Conservation (phyloP, 2,329 filamentous ascomycete genomes). For the Phyllosticta citrichinensis region DNA sequence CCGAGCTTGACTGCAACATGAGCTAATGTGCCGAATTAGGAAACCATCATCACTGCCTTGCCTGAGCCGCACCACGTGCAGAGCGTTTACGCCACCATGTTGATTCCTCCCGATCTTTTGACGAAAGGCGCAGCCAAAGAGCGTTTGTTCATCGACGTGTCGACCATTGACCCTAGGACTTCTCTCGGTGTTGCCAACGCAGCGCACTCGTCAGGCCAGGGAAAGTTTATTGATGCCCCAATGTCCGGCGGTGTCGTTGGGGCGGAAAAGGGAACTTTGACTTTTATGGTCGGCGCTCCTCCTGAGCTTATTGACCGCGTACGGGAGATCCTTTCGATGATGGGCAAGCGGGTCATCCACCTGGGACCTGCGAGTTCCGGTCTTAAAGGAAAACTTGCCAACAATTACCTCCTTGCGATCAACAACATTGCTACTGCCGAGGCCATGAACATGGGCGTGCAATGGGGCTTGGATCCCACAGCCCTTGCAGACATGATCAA, state of each 20-base stretch:
- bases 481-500: slow-evolving; percentile 81
- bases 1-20: slow-evolving; percentile 7
- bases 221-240: slow-evolving; percentile 82
- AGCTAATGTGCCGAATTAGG: slow-evolving; percentile 23
- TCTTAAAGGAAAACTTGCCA: slow-evolving; percentile 84
- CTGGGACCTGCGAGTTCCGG: slow-evolving; percentile 78
- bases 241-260: slow-evolving; percentile 97
- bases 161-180: slow-evolving; percentile 85
- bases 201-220: slow-evolving; percentile 56
- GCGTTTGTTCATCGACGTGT: slow-evolving; percentile 88
- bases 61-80: slow-evolving; percentile 44
- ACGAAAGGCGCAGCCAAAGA: slow-evolving; percentile 41
- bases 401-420: slow-evolving; percentile 91
- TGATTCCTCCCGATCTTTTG: slow-evolving; percentile 48
- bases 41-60: slow-evolving; percentile 44
- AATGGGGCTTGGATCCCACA: slow-evolving; percentile 52
- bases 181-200: slow-evolving; percentile 67
- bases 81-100: slow-evolving; percentile 53
- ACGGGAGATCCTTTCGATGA: slow-evolving; percentile 60
- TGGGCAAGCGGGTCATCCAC: slow-evolving; percentile 81
- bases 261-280: slow-evolving; percentile 74
- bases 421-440: slow-evolving; percentile 72
- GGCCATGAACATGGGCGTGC: slow-evolving; percentile 56
- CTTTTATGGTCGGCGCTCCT: slow-evolving; percentile 85
- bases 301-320: slow-evolving; percentile 51